phyloP scores from a whole-genome alignment of 2,329 filamentous ascomycete species.

The Fusarium secorum region DNA sequence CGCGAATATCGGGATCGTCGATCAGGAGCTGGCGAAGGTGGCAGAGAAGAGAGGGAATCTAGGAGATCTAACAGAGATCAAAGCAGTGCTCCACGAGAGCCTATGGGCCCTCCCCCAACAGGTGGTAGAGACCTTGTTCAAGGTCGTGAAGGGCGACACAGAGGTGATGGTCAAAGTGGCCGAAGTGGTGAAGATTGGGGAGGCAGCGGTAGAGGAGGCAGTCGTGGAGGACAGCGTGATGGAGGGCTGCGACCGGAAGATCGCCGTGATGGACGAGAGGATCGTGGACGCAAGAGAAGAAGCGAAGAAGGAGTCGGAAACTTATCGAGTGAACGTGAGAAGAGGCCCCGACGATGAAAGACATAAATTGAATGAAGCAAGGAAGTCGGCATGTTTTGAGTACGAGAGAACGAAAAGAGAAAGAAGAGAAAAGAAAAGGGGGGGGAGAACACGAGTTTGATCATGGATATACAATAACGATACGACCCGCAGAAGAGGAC shows the following conservation, averaged over 20 bases:
- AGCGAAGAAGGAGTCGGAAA: conserved; percentile 58
- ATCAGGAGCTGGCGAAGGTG: conserved; percentile 45
- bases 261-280: conserved; percentile 47
- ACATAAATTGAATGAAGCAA: conserved; percentile 31
- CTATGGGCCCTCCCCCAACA: conserved; percentile 44
- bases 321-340: conserved; percentile 57
- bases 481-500: conserved; percentile 10
- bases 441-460: background rate
- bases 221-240: conserved; percentile 47
- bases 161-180: conserved; percentile 39
- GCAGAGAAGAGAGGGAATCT: conserved; percentile 48
- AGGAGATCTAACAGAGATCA: conserved; percentile 44
- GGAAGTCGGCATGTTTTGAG: conserved; percentile 27
- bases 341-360: conserved; percentile 59
- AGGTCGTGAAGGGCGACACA: conserved; percentile 46
- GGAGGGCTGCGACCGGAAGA: conserved; percentile 45
- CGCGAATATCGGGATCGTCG: conserved; percentile 56
- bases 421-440: background rate
- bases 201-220: conserved; percentile 41
- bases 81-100: conserved; percentile 38
- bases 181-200: conserved; percentile 48
- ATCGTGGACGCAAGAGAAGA: conserved; percentile 50
- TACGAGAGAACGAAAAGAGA: conserved; percentile 16
- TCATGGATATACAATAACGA: conserved; percentile 20
- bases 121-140: conserved; percentile 44